Percentiles rank a stretch among this genome's conserved stretches.
Conservation (phyloP, 305 asterid genomes). For the Fraxinus sp. region DNA sequence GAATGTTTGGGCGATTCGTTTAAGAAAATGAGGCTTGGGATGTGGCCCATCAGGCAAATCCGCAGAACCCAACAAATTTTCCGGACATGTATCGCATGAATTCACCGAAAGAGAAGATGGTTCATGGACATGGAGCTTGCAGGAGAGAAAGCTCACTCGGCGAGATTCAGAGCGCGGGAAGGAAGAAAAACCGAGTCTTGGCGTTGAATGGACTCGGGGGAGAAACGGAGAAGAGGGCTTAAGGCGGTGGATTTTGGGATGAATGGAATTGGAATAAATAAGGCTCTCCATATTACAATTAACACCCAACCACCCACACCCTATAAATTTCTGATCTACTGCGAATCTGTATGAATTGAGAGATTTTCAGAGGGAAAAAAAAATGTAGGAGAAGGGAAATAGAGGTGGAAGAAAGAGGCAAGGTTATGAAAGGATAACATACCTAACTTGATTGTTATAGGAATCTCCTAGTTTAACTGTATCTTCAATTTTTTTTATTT, state of each 20-base stretch:
- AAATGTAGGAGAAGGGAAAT: not conserved
- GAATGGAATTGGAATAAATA: constrained; percentile 46
- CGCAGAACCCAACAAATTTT: constrained; percentile 11
- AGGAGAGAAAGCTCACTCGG: constrained; percentile 38
- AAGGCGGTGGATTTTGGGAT: constrained; percentile 41
- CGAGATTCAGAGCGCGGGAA: constrained; percentile 22
- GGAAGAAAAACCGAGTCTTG: constrained; percentile 25
- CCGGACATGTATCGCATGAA: constrained; percentile 21
- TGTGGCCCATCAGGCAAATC: constrained; percentile 40
- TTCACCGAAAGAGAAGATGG: constrained; percentile 23
- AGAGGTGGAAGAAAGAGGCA: constrained; percentile 22
- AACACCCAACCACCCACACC: not conserved
- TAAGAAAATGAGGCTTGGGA: constrained; percentile 35
- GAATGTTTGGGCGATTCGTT: constrained; percentile 28
- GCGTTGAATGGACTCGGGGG: constrained; percentile 29
- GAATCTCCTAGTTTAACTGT: not conserved
- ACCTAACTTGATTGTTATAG: not conserved
- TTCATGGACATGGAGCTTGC: constrained; percentile 31
- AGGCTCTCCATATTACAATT: constrained; percentile 50
- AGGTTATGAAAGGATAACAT: not conserved
- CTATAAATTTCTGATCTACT: not conserved
- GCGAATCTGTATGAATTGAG: not conserved
- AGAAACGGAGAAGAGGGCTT: constrained; percentile 34
- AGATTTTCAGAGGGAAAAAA: not conserved
- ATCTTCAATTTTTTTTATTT: too few species aligned